Evolutionary conservation across 352 stramenopile genomes (phyloP).

Genomic region (Halophytophthora batemanensis): DNA sequence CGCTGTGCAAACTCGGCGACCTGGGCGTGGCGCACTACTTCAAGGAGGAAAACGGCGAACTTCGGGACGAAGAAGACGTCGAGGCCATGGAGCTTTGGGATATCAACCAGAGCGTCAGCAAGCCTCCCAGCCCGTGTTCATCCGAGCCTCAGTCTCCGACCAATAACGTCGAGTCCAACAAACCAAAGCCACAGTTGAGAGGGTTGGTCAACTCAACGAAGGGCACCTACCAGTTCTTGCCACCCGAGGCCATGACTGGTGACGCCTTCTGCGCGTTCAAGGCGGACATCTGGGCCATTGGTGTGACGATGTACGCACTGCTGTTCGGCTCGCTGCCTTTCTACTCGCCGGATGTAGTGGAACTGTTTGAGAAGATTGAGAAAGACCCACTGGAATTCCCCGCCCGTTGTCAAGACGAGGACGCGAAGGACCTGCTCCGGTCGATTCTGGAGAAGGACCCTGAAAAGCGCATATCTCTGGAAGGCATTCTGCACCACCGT

Average conservation of each 20-base stretch:
- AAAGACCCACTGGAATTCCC: constrained; percentile 40
- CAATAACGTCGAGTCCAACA: not conserved
- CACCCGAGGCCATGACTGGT: constrained; percentile 84
- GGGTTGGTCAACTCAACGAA: constrained; percentile 73
- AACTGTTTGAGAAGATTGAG: constrained; percentile 81
- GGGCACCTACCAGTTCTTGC: constrained; percentile 89
- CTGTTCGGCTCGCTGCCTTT: constrained; percentile 83
- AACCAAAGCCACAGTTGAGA: constrained; percentile 13
- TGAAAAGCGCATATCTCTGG: constrained; percentile 46
- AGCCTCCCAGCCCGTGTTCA: constrained; percentile 2
- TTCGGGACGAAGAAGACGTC: constrained; percentile 50
- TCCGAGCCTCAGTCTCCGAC: not conserved
- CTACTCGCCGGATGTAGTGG: constrained; percentile 55
- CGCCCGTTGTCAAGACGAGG: too few species aligned
- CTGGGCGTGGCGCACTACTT: constrained; percentile 82
- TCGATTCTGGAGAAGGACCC: constrained; percentile 53
- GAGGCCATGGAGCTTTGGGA: constrained; percentile 48
- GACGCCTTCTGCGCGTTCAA: constrained; percentile 81
- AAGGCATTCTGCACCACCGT: constrained; percentile 44
- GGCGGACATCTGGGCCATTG: constrained; percentile 85
- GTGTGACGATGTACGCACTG: constrained; percentile 85
- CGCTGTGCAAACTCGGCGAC: constrained; percentile 76
- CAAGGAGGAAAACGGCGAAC: constrained; percentile 43
- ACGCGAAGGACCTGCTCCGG: constrained; percentile 43
- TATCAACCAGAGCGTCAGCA: constrained; percentile 28